Base-by-base conservation (phyloP, 73 alveolate species). In the Tetrahymena thermophila region DNA sequence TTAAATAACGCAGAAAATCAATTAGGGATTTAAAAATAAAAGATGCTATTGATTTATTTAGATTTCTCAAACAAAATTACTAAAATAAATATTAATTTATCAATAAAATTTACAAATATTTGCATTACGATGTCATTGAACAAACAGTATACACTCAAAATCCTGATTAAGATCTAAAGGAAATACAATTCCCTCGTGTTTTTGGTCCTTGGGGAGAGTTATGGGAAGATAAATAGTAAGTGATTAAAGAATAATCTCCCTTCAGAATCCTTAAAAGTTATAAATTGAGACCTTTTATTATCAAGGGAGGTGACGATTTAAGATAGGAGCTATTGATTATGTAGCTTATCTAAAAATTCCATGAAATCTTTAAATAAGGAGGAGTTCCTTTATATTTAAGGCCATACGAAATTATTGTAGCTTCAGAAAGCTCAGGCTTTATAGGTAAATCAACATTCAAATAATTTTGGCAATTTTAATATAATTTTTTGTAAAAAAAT, bases 291-390 rank as follows among this genome's bases (percentile, higher is more conserved):
- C 98, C 98, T 50, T 94, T 98, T 85, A 99, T 99, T 93, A 99
- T 98, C 83, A 99, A 99, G 94, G 99, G 99, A 34, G 98, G 99
- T 96, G 99, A 99, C 97, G 99, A 99, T 96, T 96, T 99, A 28
- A 95, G 99, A 93, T 98, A 98, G 94, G 99, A 99, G 94, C 96
- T 98, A 25, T 97, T 99, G 43, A 99, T 99, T 43, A 98, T 99
- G 99, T 98, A 99, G 96, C 94, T 99, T 85, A 98, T 99, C 94
- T 98, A 97, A 96, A 97, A 98, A 94, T 96, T 98, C 37, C 95
- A 98, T 35, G 94, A 97, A 94, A 99, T 99, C 15, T 98, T 98
- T 93, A 94, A 96, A 40, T 97, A 98, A 93, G 98, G 98, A 25
- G 97, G 98, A 25, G 93, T 98, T 14, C 96, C 98, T 55, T 94